A percentile compares a stretch with the other conserved stretches of the same genome.
Evolutionary conservation across 2,329 filamentous ascomycete genomes (phyloP).

Genomic region (Myriangium duriaei): DNA sequence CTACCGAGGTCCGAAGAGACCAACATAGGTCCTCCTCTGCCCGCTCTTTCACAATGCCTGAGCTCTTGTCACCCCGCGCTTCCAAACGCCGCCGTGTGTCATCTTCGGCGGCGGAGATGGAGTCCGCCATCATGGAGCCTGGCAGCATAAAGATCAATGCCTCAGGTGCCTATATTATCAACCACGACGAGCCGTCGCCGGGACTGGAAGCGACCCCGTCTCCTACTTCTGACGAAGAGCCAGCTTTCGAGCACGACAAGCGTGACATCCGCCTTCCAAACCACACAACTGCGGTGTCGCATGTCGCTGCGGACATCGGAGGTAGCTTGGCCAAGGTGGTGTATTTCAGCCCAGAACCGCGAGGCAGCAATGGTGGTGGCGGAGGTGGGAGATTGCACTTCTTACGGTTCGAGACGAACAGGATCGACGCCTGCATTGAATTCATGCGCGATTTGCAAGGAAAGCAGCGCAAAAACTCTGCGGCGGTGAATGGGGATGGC

Average conservation of each 20-base stretch:
- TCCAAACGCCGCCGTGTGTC: conserved; percentile 22
- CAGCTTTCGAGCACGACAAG: conserved; percentile 57
- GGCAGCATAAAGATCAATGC: conserved; percentile 87
- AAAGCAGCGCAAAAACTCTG: conserved; percentile 44
- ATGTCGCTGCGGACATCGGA: conserved; percentile 96
- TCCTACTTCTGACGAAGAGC: conserved; percentile 25
- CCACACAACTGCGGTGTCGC: conserved; percentile 87
- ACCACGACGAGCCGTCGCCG: conserved; percentile 47
- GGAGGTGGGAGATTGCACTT: conserved; percentile 82
- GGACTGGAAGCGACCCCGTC: conserved; percentile 10
- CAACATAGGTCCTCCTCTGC: too few relatives aligned
- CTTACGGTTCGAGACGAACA: conserved; percentile 88
- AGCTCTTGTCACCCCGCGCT: conserved; percentile 8
- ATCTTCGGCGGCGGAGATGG: conserved; percentile 30
- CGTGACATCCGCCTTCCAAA: conserved; percentile 94
- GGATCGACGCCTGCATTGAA: conserved; percentile 83
- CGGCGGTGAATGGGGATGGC: conserved; percentile 7
- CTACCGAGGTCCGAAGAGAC: not conserved
- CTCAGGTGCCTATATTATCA: conserved; percentile 89
- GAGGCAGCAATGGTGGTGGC: conserved; percentile 39
- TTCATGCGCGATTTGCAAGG: conserved; percentile 79
- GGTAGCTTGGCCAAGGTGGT: conserved; percentile 93
- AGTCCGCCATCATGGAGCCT: conserved; percentile 44
- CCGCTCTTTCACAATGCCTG: conserved; percentile 2
- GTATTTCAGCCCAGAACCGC: conserved; percentile 78